Base-by-base conservation (phyloP, 2,329 filamentous ascomycete species). In the Claviceps sp. region DNA sequence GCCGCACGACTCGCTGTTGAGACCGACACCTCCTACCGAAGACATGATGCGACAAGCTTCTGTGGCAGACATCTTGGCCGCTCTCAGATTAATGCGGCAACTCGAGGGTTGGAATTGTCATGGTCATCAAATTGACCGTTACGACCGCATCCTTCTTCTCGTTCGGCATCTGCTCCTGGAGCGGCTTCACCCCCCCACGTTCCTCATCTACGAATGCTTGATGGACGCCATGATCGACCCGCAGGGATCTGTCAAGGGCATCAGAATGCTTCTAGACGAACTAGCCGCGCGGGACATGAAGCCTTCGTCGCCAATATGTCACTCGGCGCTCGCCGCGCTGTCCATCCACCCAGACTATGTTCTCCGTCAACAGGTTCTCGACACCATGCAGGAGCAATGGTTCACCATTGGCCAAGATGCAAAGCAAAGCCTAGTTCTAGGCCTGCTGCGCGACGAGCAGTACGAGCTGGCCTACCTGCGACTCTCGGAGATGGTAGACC, bases 331-430 rank as follows among this genome's bases (percentile, higher is more conserved):
- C 20, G 56, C 85, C 73, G 84, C 79, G 5, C 73, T 96, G 24
- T 80, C 86, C 0, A 79, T 93, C 8, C 93, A 97, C 63, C 88
- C 91, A 0, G 86, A 97, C 66, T 91, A 94, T 59, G 58, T 88
- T 5, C 70, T 93, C 24, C 82, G 89, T 38, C 77, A 79, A 50
- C 75, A 83, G 38, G 75, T 95, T 3, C 70, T 96, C 41, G 70
- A 79, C 51, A 82, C 84, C 52, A 88, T 93, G 85, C 79, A 80
- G 60, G 74, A 80, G 52, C 75, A 80, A 56, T 95, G 88, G 86
- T 63, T 65, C 47, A 55, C 60, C 2, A 57, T 65, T 6, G 43
- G 76, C 74, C 11, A 72, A 76, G 71, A 78, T 6, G 84, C 82
- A 8, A 78, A 78, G 62, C 79, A 86, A 59, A 80, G 78, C 61